A percentile compares a stretch with the other conserved stretches of the same genome.
phyloP scores from a whole-genome alignment of 768 basidiomycete species.

The Gelatoporia subvermispora region DNA sequence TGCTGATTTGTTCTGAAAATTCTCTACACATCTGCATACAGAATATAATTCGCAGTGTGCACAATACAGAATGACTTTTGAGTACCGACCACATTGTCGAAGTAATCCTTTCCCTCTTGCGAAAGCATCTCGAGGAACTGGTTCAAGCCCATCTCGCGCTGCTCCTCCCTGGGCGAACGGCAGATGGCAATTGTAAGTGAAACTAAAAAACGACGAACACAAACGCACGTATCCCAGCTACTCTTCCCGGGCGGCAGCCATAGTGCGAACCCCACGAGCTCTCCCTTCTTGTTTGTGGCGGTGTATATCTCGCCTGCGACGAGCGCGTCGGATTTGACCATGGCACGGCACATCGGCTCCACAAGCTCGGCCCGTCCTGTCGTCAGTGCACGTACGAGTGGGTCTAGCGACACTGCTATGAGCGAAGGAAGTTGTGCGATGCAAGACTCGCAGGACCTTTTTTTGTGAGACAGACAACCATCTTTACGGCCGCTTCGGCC shows the following conservation, averaged over 20 bases:
- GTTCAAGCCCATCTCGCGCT: conserved; percentile 8
- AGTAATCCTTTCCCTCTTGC: conserved; percentile 3
- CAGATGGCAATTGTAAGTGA: too few species aligned
- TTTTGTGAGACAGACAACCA: conserved; percentile 11
- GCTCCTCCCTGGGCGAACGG: conserved; percentile 5
- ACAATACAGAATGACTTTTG: too few species aligned
- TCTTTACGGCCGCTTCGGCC: conserved; percentile 5
- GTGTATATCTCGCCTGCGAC: conserved; percentile 11
- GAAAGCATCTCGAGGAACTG: conserved; percentile 5
- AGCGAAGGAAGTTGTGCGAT: too few species aligned
- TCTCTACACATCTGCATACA: too few species aligned
- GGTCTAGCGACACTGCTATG: too few species aligned
- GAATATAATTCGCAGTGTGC: too few species aligned
- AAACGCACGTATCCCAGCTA: conserved; percentile 10
- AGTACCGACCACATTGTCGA: neutral
- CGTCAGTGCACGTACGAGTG: too few species aligned
- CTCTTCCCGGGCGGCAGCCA: conserved; percentile 7
- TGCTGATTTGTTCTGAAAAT: too few species aligned
- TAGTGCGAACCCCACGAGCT: conserved; percentile 7
- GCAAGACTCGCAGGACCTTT: too few species aligned
- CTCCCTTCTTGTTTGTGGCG: conserved; percentile 6
- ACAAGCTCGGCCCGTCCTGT: conserved; percentile 5
- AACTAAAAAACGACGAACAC: too few species aligned
- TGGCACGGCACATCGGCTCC: neutral
- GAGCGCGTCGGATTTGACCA: conserved; percentile 7